Conservation (phyloP, 331 rosid genomes). For the Rosa hybrid region DNA sequence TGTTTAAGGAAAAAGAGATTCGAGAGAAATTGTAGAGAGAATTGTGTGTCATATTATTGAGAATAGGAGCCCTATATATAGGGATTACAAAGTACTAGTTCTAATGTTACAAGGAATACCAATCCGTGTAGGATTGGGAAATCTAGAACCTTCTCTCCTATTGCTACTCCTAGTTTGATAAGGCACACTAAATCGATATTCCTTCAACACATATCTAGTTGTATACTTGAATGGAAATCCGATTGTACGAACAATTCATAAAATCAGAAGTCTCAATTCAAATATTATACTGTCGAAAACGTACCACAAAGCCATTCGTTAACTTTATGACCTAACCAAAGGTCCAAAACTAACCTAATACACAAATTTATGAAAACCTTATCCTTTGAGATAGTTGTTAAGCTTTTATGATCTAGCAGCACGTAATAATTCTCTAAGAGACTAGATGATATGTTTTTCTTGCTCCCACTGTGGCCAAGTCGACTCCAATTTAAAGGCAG, state of each 20-base stretch:
- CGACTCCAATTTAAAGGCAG: not conserved
- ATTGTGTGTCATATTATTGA: too few species aligned
- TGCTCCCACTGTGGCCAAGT: not conserved
- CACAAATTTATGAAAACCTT: not conserved
- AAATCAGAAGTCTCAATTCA: not conserved
- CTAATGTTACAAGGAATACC: too few species aligned
- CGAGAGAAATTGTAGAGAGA: too few species aligned
- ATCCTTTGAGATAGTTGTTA: not conserved
- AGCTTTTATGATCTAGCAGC: not conserved
- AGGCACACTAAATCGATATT: too few species aligned
- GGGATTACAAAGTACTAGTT: too few species aligned
- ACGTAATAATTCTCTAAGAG: not conserved
- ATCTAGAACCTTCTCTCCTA: too few species aligned
- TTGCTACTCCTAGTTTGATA: too few species aligned
- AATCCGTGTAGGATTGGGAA: too few species aligned
- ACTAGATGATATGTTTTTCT: not conserved
- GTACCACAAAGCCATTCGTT: not conserved
- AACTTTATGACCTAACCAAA: not conserved
- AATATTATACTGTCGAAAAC: not conserved
- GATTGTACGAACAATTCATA: not conserved
- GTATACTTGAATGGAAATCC: not conserved
- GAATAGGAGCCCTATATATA: too few species aligned
- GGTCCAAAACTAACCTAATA: not conserved
- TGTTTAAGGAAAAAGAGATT: too few species aligned
- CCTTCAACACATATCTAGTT: slow-evolving; percentile 1